Percentiles rank a stretch among this genome's conserved stretches.
These are phyloP conservation scores for Hypoxylon crocopeplum DNA, from an alignment of 495 filamentous ascomycete species.

Conservation along the genomic window DNA sequence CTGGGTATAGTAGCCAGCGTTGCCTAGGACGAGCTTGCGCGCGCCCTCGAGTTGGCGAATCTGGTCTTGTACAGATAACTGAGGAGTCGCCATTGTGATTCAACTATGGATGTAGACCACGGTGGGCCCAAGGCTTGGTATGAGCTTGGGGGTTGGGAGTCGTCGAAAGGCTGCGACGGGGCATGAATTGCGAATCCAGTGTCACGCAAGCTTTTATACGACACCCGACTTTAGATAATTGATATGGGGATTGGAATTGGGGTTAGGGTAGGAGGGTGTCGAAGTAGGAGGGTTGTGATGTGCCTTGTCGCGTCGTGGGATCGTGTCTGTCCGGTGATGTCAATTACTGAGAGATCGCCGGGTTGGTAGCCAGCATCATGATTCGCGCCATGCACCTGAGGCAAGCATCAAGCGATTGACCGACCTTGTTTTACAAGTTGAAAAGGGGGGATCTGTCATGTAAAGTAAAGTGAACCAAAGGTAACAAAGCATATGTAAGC, in stretches of 20 bases:
- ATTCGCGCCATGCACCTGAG: conserved; percentile 3
- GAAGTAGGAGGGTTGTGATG: not conserved
- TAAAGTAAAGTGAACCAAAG: too few relatives aligned
- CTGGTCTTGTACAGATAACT: conserved; percentile 71
- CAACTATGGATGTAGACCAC: conserved; percentile 13
- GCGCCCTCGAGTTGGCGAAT: conserved; percentile 85
- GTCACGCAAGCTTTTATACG: not conserved
- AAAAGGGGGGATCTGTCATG: too few relatives aligned
- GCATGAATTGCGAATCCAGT: conserved; percentile 5
- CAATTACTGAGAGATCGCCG: conserved; percentile 36
- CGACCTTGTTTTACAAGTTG: too few relatives aligned
- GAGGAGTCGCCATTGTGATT: conserved; percentile 49
- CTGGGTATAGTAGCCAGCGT: conserved; percentile 83
- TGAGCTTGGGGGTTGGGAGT: not conserved
- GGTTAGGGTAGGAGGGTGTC: not conserved
- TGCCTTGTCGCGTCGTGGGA: conserved; percentile 14
- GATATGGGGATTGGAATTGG: not conserved
- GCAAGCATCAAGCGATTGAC: too few relatives aligned
- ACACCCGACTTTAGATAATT: not conserved
- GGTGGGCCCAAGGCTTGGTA: conserved; percentile 14
- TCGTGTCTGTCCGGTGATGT: conserved; percentile 42
- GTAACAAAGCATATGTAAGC: too few relatives aligned
- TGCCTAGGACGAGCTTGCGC: conserved; percentile 83
- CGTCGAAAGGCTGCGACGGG: not conserved
- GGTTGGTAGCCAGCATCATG: conserved; percentile 21